phyloP scores from a whole-genome alignment of 129 eudicot genomes.

The Flaveria sonorensis region DNA sequence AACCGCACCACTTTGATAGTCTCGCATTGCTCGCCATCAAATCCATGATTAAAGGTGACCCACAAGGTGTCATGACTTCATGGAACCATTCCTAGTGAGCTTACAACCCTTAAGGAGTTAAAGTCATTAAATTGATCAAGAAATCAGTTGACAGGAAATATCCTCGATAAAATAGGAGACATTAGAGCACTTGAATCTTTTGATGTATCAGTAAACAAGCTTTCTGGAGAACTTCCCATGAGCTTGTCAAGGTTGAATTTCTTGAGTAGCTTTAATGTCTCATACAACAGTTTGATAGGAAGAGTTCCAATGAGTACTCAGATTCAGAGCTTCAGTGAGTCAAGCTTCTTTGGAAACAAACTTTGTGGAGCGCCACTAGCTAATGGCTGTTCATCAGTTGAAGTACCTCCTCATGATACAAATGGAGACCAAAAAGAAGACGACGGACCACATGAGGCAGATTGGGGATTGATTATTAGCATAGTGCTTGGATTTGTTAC shows the following conservation, averaged over 20 bases:
- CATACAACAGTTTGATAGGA: conserved; percentile 4
- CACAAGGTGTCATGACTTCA: not conserved
- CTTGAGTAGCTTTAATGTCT: conserved; percentile 1
- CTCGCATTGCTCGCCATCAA: not conserved
- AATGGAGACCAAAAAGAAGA: not conserved
- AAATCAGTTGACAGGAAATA: not conserved
- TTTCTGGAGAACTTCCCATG: not conserved
- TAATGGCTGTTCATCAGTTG: not conserved
- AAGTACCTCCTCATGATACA: not conserved
- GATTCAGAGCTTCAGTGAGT: conserved; percentile 12
- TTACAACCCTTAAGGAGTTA: not conserved
- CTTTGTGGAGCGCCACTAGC: conserved; percentile 29
- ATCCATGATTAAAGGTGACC: not conserved
- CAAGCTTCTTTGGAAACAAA: conserved; percentile 23
- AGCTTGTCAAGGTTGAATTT: conserved; percentile 18
- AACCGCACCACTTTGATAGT: not conserved
- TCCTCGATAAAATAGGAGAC: conserved; percentile 28
- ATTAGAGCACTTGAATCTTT: conserved; percentile 36
- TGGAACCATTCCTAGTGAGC: conserved; percentile 16
- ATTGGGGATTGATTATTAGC: conserved; percentile 18
- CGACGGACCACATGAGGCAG: not conserved
- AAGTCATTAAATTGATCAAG: not conserved
- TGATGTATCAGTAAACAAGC: conserved; percentile 28
- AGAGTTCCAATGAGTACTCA: conserved; percentile 27
- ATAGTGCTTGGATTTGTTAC: not conserved